These are phyloP conservation scores for Scopulariopsis brevicaulis DNA, from an alignment of 2,329 filamentous ascomycete species.

Conservation along the genomic window DNA sequence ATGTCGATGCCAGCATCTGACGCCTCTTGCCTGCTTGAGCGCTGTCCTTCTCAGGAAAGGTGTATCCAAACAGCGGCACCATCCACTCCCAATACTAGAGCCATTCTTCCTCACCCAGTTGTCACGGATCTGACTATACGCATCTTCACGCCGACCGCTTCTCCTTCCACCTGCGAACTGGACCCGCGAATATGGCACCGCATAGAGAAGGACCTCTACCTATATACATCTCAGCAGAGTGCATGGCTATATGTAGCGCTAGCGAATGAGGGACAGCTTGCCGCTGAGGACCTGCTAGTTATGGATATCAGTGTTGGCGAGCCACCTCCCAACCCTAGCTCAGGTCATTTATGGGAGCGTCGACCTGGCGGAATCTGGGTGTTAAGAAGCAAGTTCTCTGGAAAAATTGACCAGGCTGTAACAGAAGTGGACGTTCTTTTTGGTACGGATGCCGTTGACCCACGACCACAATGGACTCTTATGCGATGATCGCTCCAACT, in stretches of 20 bases:
- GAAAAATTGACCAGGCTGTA: constrained; percentile 58
- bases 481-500: constrained; percentile 29
- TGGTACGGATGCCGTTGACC: constrained; percentile 83
- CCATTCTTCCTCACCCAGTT: constrained; percentile 12
- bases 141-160: constrained; percentile 9
- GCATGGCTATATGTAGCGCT: constrained; percentile 66
- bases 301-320: constrained; percentile 65
- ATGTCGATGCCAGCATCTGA: constrained; percentile 1
- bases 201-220: constrained; percentile 79
- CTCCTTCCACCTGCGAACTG: constrained; percentile 56
- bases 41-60: neutral
- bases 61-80: neutral
- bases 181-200: constrained; percentile 65
- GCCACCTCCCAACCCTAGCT: constrained; percentile 17
- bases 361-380: constrained; percentile 73
- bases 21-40: neutral
- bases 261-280: constrained; percentile 77
- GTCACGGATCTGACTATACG: constrained; percentile 21
- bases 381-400: constrained; percentile 53
- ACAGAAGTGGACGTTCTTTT: constrained; percentile 81
- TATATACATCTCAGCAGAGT: constrained; percentile 58
- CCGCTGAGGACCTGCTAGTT: constrained; percentile 63
- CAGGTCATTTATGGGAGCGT: constrained; percentile 52
- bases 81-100: neutral
- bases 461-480: constrained; percentile 72